phyloP scores from a whole-genome alignment of 805 yeast genomes.

The Alloascoidea africana region DNA sequence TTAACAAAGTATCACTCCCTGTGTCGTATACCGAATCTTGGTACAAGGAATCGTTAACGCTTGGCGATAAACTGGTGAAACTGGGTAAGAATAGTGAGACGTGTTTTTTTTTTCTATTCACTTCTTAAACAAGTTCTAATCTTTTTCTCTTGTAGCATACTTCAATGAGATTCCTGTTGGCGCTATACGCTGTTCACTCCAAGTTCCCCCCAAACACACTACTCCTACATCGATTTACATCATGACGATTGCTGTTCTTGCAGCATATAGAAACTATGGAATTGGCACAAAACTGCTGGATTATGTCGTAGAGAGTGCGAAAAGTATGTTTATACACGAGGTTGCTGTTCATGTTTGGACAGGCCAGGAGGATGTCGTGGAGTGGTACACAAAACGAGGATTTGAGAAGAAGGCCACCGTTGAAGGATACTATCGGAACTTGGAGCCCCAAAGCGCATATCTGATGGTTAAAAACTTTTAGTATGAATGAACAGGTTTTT shows the following conservation, averaged over 20 bases:
- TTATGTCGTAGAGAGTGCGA: constrained; percentile 41
- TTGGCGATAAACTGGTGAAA: constrained; percentile 36
- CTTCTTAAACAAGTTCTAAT: constrained; percentile 1
- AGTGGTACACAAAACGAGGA: constrained; percentile 38
- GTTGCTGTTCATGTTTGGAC: constrained; percentile 38
- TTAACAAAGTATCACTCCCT: constrained; percentile 39
- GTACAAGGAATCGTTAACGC: constrained; percentile 30
- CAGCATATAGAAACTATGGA: constrained; percentile 44
- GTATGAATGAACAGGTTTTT: too few species aligned
- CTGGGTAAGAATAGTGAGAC: constrained; percentile 19
- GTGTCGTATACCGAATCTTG: constrained; percentile 33
- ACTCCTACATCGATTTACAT: constrained; percentile 44
- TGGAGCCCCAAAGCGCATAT: too few species aligned
- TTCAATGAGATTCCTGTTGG: constrained; percentile 76
- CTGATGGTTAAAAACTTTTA: too few species aligned
- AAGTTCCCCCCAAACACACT: constrained; percentile 27
- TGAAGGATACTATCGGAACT: constrained; percentile 29
- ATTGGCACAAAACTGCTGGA: constrained; percentile 46
- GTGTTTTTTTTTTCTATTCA: too few species aligned
- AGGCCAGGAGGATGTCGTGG: constrained; percentile 23
- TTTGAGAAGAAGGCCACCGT: constrained; percentile 24
- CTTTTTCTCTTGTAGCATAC: constrained; percentile 24
- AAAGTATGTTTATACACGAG: constrained; percentile 34
- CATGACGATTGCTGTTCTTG: constrained; percentile 53
- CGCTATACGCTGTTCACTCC: constrained; percentile 41